Evolutionary conservation across 2,329 filamentous ascomycete genomes (phyloP), one percentile per base, ranked within the genome.

Genomic region (Cercospora sp.): DNA sequence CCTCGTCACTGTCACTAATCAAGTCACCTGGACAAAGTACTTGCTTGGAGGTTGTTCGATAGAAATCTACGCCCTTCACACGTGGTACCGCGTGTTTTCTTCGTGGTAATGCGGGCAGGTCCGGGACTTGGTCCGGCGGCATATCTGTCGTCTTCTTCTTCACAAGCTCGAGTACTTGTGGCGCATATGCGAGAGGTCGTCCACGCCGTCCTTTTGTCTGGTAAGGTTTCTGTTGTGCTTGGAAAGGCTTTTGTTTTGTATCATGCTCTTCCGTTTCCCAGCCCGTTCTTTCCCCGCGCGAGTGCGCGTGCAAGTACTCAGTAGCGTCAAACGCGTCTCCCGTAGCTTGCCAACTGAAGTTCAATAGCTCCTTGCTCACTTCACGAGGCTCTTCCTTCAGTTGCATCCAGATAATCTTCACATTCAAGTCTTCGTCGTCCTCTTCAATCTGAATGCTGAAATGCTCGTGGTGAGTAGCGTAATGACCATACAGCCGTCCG

Each of bases 1-100:
- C 81, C 53, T 82, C 79, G 30, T 84, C 82, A 70, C 81, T 82
- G 65, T 83, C 81, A 58, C 77, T 80, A 16, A 83, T 70, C 4
- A 70, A 55, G 60, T 82, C 80, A 7, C 79, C 81, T 37, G 78
- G 74, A 7, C 70, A 59, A 2, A 84, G 69, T 2, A 73, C 74
- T 9, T 80, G 75, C 69, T 82, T 83, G 1, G 79, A 79, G 2
- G 73, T 70, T 10, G 77, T 76, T n/a, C 81, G 76, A 68, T 81
- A 83, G 66, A 82, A 81, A 0, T 73, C 76, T 12, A 82, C 71
- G 1, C 75, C 75, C 0, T 76, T 74, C 0, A 81, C 76, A 5
- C 68, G 68, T 2, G 82, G 82, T 1, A 83, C 80, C 3, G 63
- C 59, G 58, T 78, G 79, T 45, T 66, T 75, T 69, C 73, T 80